Base-by-base conservation (phyloP, 2,329 filamentous ascomycete species). In the Celoporthe dispersa region DNA sequence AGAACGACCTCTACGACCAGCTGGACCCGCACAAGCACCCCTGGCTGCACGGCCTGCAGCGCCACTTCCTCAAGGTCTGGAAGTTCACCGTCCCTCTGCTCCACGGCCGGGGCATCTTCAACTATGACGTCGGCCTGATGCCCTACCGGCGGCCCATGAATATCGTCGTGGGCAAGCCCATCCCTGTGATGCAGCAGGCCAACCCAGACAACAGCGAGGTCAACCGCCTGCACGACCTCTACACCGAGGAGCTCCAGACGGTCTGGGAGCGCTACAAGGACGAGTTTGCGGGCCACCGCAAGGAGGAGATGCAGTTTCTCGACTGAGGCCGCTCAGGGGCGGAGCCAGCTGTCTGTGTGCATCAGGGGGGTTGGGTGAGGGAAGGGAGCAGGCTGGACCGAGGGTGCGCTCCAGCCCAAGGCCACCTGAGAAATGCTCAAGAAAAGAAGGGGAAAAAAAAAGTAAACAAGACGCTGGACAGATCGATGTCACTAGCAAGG, bases 81-180 rank as follows among this genome's bases (percentile, higher is more conserved):
- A 97, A 97, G 66, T 99, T 98, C 76, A 98, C 96, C 0, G 86
- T 98, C 14, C 94, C 96, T 0, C 87, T 97, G 37, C 92, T 98
- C 76, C 94, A 97, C 79, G 95, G 94, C 2, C 84, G 94, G 35
- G 95, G 95, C 16, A 91, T 98, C 55, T 97, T 98, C 82, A 99
- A 99, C 80, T 98, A 99, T 78, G 96, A 99, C 79, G 93, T 98
- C 19, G 96, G 96, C 4, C 83, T 98, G 76, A 94, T 98, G 93
- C 96, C 96, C 0, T 98, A 98, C 79, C 90, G 96, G 16, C 86
- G 91, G 65, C 91, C 94, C 14, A 84, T 99, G 70, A 96, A 98
- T 77, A 89, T 98, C 63, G 94, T 99, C 16, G 92, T 97, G 19
- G 95, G 95, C 3, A 86, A 88, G 66, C 94, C 95, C 0, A 94